These are phyloP conservation scores for Talaromyces sp. DNA, from an alignment of 2,329 filamentous ascomycete genomes.

Conservation along the genomic window DNA sequence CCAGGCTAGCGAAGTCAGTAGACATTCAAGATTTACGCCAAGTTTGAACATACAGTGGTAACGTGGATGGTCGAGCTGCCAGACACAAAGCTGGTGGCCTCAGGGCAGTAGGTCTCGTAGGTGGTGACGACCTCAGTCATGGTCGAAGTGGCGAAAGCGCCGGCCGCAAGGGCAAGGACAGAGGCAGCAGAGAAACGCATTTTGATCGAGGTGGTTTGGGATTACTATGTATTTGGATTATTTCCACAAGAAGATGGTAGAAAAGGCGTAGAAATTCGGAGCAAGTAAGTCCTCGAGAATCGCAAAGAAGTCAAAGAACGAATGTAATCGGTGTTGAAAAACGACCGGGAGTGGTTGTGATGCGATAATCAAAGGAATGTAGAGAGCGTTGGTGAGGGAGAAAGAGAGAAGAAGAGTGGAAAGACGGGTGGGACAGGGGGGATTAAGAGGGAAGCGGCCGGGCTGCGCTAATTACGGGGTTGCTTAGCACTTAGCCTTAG, in stretches of 20 bases:
- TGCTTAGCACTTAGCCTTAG: background rate
- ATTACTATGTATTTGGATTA: background rate
- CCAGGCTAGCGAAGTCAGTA: constrained; percentile 44
- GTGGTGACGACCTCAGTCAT: constrained; percentile 53
- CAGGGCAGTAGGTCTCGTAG: constrained; percentile 68
- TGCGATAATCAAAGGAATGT: constrained; percentile 1
- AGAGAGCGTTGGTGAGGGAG: background rate
- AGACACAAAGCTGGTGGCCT: constrained; percentile 58
- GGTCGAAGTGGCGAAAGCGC: constrained; percentile 22
- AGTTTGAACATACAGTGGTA: constrained; percentile 47
- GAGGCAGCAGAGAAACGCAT: constrained; percentile 47
- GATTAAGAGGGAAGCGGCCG: background rate
- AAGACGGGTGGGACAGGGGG: constrained; percentile 1
- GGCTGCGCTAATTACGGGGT: background rate
- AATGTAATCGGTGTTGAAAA: constrained; percentile 12
- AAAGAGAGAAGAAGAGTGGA: background rate
- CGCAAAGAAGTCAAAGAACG: constrained; percentile 2
- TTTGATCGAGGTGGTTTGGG: constrained; percentile 23
- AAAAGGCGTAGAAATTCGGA: background rate
- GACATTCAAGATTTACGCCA: background rate
- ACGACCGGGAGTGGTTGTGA: constrained; percentile 8
- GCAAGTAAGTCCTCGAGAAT: background rate
- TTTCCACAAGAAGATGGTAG: constrained; percentile 2
- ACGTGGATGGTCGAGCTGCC: constrained; percentile 63
- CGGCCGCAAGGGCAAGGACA: constrained; percentile 33